Base-by-base conservation (phyloP, 108 stramenopile species). In the Fragilaria radians region DNA sequence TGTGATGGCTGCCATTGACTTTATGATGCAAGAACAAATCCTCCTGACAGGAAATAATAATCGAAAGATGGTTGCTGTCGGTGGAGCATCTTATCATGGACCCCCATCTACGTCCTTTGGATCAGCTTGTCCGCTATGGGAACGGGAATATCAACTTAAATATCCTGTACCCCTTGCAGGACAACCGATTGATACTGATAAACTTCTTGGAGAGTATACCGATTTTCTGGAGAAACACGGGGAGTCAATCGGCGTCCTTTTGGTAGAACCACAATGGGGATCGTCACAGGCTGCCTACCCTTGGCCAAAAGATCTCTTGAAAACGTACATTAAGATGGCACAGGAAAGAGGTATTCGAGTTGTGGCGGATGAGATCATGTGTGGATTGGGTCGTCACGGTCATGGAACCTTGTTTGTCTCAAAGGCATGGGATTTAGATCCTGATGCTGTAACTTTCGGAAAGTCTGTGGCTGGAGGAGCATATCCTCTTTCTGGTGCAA, bases 191-290 rank as follows among this genome's bases (percentile, higher is more conserved):
- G 54, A 77, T 29, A 61, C 66, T 42, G 54, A 65, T n/a, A 42
- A 26, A 1, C 55, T 69, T n/a, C 42, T 73, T 4, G 23, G 17
- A 1, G 31, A 71, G 26, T 82, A 53, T 52, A 45, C 62, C 27
- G 48, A 51, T 0, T 82, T 73, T 61, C 65, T 82, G 3, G 68
- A 78, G n/a, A 42, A 45, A 17, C 53, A 78, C 48, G 67, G 31
- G 26, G 21, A 72, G 14, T 21, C 55, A 28, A 59, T 82, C 30
- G 81, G 77, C 28, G 74, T 76, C 11, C 52, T 82, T 11, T 54
- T 82, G 7, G 53, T 82, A n/a, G 81, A 82, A 46, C 81, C 81
- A 19, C 81, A 82, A 29, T 76, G 74, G 81, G 81, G 81, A 28
- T 73, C 65, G 1, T 74, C 71, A 2, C 76, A 76, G 50, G 72